phyloP scores from a whole-genome alignment of 202 grass and related monocot species.

The Carex sylvatica region DNA sequence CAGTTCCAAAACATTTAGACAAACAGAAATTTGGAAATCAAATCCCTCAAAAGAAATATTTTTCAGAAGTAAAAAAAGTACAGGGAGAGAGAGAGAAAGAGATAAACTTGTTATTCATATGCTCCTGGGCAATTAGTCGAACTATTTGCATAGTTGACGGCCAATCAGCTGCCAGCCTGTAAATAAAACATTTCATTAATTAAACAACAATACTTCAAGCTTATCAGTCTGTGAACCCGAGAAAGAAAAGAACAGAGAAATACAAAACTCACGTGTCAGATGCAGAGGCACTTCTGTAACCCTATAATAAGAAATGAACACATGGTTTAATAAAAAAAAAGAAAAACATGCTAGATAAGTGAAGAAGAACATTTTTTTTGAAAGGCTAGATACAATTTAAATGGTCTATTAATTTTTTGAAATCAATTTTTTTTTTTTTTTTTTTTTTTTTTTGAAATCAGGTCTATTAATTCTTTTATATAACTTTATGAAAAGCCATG shows the following conservation, averaged over 20 bases:
- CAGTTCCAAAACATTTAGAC: neutral
- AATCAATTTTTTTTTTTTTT: too few species aligned
- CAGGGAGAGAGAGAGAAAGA: conserved; percentile 16
- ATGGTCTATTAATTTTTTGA: neutral
- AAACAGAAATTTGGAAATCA: neutral
- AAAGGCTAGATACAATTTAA: neutral
- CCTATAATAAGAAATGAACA: conserved; percentile 40
- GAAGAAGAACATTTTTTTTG: neutral
- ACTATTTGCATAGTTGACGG: conserved; percentile 97
- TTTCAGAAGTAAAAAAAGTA: conserved; percentile 21
- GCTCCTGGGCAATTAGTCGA: conserved; percentile 91
- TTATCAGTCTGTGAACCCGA: conserved; percentile 5
- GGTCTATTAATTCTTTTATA: neutral
- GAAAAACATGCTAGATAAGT: neutral
- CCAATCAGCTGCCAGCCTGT: conserved; percentile 91
- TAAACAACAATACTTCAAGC: conserved; percentile 20
- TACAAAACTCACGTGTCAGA: conserved; percentile 77
- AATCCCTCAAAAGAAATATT: neutral
- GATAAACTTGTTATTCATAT: conserved; percentile 90
- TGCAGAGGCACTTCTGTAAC: conserved; percentile 81
- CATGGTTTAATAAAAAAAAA: neutral
- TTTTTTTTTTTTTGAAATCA: too few species aligned
- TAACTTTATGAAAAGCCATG: neutral
- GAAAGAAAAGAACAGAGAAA: conserved; percentile 15
- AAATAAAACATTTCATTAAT: conserved; percentile 28